Conservation (phyloP, 2,329 filamentous ascomycete genomes). For the Cordyceps cicadae region DNA sequence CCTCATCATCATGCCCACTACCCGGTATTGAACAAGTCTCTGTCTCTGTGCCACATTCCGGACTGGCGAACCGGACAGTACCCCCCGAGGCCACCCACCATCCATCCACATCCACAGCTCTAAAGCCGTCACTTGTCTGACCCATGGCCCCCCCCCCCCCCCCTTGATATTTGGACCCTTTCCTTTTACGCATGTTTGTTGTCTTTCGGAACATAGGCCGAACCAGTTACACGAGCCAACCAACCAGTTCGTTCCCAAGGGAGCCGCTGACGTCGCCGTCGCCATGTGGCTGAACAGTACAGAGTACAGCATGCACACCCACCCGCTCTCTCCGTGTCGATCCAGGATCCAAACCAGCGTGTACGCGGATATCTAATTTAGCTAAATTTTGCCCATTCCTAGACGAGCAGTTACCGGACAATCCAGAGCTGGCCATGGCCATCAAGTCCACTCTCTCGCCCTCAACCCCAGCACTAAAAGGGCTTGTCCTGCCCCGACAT, state of each 20-base stretch:
- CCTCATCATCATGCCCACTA: too few species aligned
- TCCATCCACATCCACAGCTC: too few species aligned
- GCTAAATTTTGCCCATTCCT: background rate
- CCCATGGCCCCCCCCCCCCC: background rate
- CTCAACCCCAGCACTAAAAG: background rate
- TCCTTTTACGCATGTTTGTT: background rate
- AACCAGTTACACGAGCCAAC: background rate
- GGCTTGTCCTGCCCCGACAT: slow-evolving; percentile 5
- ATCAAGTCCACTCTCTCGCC: background rate
- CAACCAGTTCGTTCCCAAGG: too few species aligned
- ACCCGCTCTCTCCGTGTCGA: background rate
- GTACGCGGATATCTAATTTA: background rate
- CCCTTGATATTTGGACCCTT: background rate
- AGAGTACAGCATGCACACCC: too few species aligned
- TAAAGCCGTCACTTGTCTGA: background rate
- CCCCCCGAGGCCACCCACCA: too few species aligned
- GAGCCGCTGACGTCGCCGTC: slow-evolving; percentile 3
- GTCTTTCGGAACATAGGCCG: slow-evolving; percentile 2
- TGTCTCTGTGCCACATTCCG: too few species aligned
- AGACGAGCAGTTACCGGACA: background rate
- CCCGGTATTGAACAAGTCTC: too few species aligned
- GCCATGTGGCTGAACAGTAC: background rate
- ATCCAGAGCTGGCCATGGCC: background rate
- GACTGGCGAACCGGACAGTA: too few species aligned
- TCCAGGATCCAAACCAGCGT: background rate